phyloP scores from a whole-genome alignment of 495 filamentous ascomycete genomes.

The Hypoxylon subgilvum region DNA sequence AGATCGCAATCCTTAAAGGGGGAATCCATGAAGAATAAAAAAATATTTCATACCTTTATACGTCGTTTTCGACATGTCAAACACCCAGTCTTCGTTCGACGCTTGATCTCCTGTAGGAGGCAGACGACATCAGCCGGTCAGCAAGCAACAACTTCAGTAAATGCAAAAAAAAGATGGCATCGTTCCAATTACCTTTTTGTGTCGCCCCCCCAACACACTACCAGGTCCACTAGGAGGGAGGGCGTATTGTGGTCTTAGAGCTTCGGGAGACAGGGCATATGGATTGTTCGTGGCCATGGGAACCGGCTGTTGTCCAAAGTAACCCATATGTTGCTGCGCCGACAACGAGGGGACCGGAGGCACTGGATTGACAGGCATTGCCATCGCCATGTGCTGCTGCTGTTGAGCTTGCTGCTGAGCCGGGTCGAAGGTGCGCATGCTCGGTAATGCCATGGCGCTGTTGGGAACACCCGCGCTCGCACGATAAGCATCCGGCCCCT shows the following conservation, averaged over 20 bases:
- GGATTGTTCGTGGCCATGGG: constrained; percentile 48
- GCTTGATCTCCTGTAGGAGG: constrained; percentile 82
- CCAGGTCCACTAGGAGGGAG: constrained; percentile 64
- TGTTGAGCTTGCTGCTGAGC: constrained; percentile 52
- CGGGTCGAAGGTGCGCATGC: constrained; percentile 66
- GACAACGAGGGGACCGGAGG: constrained; percentile 40
- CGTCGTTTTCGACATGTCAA: constrained; percentile 94
- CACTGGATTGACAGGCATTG: constrained; percentile 40
- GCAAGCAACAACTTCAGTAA: constrained; percentile 29
- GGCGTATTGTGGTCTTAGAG: constrained; percentile 43
- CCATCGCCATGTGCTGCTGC: constrained; percentile 48
- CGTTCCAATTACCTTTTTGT: constrained; percentile 74
- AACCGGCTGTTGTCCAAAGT: constrained; percentile 46
- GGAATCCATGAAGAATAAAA: constrained; percentile 21
- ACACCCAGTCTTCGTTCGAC: constrained; percentile 96
- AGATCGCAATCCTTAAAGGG: constrained; percentile 2
- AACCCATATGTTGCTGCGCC: constrained; percentile 44
- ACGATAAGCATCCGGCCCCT: constrained; percentile 58
- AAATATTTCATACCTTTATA: constrained; percentile 83
- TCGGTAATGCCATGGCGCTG: constrained; percentile 67
- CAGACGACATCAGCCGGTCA: constrained; percentile 33
- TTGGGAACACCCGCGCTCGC: constrained; percentile 54
- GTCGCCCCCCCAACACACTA: constrained; percentile 74
- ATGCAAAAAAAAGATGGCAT: constrained; percentile 3
- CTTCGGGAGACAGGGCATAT: constrained; percentile 55